Conservation (phyloP, 495 filamentous ascomycete genomes). For the Umbilicaria muhlenbergii region DNA sequence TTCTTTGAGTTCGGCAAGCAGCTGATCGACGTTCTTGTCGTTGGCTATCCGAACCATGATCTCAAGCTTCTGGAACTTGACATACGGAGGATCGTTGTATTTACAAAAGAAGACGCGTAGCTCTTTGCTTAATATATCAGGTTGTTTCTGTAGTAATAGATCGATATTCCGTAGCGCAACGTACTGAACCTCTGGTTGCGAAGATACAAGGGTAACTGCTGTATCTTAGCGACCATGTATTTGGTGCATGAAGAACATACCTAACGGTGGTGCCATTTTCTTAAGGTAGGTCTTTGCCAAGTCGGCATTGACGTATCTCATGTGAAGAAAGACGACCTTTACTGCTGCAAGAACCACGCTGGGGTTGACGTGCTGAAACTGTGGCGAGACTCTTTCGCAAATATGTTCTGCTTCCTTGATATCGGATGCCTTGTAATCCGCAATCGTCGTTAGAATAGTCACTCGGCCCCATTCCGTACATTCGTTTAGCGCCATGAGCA, state of each 20-base stretch:
- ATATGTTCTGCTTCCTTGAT: conserved; percentile 97
- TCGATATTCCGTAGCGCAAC: conserved; percentile 94
- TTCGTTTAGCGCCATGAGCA: conserved; percentile 93
- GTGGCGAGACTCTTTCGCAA: conserved; percentile 86
- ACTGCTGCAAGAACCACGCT: conserved; percentile 93
- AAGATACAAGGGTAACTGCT: conserved; percentile 85
- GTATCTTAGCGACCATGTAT: conserved; percentile 8
- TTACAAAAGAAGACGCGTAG: conserved; percentile 99
- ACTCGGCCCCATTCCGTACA: conserved; percentile 99
- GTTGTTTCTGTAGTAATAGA: conserved; percentile 83
- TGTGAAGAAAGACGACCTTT: conserved; percentile 95
- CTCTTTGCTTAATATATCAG: conserved; percentile 92
- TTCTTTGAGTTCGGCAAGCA: conserved; percentile 86
- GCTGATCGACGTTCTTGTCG: conserved; percentile 89
- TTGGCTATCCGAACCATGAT: conserved; percentile 99
- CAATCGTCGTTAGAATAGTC: conserved; percentile 78
- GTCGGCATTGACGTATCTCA: conserved; percentile 69
- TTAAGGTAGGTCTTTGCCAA: conserved; percentile 68
- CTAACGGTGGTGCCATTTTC: conserved; percentile 96
- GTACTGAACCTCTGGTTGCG: conserved; percentile 93
- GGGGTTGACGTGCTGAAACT: conserved; percentile 97
- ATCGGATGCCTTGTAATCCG: conserved; percentile 73
- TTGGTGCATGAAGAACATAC: conserved; percentile 29
- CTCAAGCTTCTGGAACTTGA: conserved; percentile 94
- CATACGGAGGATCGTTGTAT: conserved; percentile 96